A percentile compares a stretch with the other conserved stretches of the same genome.
Conservation (phyloP, 2,329 filamentous ascomycete genomes). For the Phoma sp. region DNA sequence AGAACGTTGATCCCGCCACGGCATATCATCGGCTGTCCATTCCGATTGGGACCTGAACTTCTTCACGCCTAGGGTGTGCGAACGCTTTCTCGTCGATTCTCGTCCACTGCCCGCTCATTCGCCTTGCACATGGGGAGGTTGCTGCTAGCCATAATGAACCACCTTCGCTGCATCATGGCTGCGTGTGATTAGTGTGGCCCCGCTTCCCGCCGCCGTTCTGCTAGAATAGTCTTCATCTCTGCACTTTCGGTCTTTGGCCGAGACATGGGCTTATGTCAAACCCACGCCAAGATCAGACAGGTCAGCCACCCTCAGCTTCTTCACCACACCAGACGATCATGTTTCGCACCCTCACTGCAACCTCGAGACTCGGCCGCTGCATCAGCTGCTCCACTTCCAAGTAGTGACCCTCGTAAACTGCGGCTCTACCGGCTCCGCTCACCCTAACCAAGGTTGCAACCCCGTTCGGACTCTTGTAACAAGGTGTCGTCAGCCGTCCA, state of each 20-base stretch:
- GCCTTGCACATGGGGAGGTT: neutral
- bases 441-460: neutral
- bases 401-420: neutral
- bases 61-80: too few species aligned
- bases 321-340: neutral
- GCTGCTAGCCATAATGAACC: too few species aligned
- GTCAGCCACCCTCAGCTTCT: neutral
- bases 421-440: constrained; percentile 7
- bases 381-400: constrained; percentile 11
- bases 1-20: constrained; percentile 10
- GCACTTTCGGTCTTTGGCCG: constrained; percentile 1
- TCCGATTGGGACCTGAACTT: neutral
- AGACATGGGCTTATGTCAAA: constrained; percentile 11
- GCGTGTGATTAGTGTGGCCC: neutral
- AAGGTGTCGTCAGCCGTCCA: constrained; percentile 12
- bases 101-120: neutral
- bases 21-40: constrained; percentile 6
- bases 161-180: too few species aligned
- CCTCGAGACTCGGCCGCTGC: neutral
- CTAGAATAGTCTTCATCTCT: constrained; percentile 1
- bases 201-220: constrained; percentile 4
- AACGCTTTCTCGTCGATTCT: neutral
- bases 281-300: constrained; percentile 4
- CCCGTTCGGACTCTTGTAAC: constrained; percentile 6
- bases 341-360: neutral